Evolutionary conservation across 225 moss, liverwort and hornwort species (phyloP).

Genomic region (Ulota crispa): DNA sequence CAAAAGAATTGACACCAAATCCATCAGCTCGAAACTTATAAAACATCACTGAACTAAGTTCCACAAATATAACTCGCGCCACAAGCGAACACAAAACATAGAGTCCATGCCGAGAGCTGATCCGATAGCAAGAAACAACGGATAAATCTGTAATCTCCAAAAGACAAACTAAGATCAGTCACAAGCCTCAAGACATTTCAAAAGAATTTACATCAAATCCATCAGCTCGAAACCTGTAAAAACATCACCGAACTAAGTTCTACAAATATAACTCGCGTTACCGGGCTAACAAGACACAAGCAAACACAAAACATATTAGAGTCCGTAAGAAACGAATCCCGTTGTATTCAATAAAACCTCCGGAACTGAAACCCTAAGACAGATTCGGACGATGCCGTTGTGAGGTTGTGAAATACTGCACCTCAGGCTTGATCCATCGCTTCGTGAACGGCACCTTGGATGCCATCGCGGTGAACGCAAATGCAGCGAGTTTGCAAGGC

Average conservation of each 20-base stretch:
- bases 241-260: not conserved
- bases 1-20: not conserved
- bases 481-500: not conserved
- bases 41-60: not conserved
- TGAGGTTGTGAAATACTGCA: not conserved
- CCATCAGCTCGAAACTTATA: not conserved
- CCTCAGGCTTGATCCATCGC: constrained; percentile 58
- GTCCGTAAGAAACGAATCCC: not conserved
- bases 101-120: constrained; percentile 82
- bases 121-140: constrained; percentile 82
- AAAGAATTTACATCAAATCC: not conserved
- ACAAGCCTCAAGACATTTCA: not conserved
- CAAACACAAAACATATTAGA: not conserved
- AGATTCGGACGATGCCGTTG: not conserved
- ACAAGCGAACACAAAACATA: no score
- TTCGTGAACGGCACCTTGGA: constrained; percentile 45
- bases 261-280: not conserved
- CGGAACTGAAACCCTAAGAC: constrained; percentile 17
- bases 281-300: not conserved
- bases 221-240: not conserved
- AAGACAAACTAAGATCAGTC: not conserved
- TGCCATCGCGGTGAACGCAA: constrained; percentile 27
- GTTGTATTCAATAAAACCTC: not conserved
- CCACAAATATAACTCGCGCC: no score
- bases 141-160: constrained; percentile 67